Evolutionary conservation across 306 rosid species (phyloP), one percentile per base, ranked within the genome.

Genomic region (Glycine soja): DNA sequence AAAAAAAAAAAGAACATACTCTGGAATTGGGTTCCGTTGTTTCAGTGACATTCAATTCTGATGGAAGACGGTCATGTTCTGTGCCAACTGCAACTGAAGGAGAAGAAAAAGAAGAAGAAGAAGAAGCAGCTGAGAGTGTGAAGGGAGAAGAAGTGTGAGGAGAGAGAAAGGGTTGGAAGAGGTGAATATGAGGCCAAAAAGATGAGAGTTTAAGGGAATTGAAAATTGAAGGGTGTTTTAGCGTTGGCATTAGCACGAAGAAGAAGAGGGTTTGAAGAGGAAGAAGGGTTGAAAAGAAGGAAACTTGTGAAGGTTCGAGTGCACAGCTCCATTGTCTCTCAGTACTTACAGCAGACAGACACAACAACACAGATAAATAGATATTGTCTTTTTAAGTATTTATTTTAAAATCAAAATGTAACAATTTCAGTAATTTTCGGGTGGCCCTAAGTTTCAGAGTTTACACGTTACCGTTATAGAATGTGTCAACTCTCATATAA

Each of bases 1-100:
- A 24, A 24, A 24, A 24, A 24, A 24, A 24, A 9, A 36, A 36
- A 36, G 40, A 3, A 74, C 89, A 82, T 75, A 91, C 98, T 61
- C 88, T 90, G 86, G 96, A 91, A 81, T 93, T 90, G 77, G 93
- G 83, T 80, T 89, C 90, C 75, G 79, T 63, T 54, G 88, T 88
- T 85, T 89, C 90, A 34, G 91, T 85, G 84, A 95, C 91, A 15
- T 83, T 85, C 50, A 95, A 70, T 8, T 88, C 84, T 0, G 90
- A 94, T 1, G 93, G 98, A 75, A 93, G 97, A 78, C 54, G 71
- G 69, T 93, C 93, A 1, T 72, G 64, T 69, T 90, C 88, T 0
- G 84, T 24, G 66, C 24, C 90, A 47, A 72, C 0, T 53, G 84
- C 79, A 4, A 81, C 85, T 12, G 97, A 72, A 70, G 96, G n/a